phyloP scores from a whole-genome alignment of 2,329 filamentous ascomycete species.

The Diaporthe longicolla region DNA sequence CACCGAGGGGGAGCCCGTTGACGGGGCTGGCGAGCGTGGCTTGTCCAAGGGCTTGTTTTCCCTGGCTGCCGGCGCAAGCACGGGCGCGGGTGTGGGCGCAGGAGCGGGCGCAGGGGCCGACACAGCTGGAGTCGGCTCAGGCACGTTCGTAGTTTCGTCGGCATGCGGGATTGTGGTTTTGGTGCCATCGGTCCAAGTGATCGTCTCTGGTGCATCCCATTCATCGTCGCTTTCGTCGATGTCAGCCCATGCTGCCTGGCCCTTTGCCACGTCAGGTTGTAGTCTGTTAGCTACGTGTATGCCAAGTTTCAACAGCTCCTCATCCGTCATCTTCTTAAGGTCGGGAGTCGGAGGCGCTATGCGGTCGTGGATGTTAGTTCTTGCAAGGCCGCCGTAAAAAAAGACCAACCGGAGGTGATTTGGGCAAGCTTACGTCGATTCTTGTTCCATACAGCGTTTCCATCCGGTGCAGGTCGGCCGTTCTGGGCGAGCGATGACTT shows the following conservation, averaged over 20 bases:
- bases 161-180: slow-evolving; percentile 80
- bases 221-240: slow-evolving; percentile 87
- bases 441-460: slow-evolving; percentile 88
- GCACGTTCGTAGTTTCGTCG: slow-evolving; percentile 60
- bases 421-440: slow-evolving; percentile 76
- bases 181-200: slow-evolving; percentile 90
- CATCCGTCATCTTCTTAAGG: slow-evolving; percentile 86
- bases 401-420: not conserved
- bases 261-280: slow-evolving; percentile 79
- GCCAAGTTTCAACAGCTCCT: slow-evolving; percentile 88
- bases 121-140: slow-evolving; percentile 49
- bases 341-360: slow-evolving; percentile 75
- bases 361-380: slow-evolving; percentile 43
- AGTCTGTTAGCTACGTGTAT: slow-evolving; percentile 87
- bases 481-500: slow-evolving; percentile 56
- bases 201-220: slow-evolving; percentile 87
- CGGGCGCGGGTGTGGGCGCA: slow-evolving; percentile 46
- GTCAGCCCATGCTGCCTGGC: slow-evolving; percentile 84
- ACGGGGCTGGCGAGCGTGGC: slow-evolving; percentile 54
- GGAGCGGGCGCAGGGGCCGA: slow-evolving; percentile 46
- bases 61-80: slow-evolving; percentile 42
- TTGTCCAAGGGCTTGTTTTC: slow-evolving; percentile 56
- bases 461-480: slow-evolving; percentile 74
- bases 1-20: slow-evolving; percentile 55
- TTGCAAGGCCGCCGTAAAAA: not conserved